phyloP scores from a whole-genome alignment of 768 basidiomycete genomes.

The Vararia minispora region DNA sequence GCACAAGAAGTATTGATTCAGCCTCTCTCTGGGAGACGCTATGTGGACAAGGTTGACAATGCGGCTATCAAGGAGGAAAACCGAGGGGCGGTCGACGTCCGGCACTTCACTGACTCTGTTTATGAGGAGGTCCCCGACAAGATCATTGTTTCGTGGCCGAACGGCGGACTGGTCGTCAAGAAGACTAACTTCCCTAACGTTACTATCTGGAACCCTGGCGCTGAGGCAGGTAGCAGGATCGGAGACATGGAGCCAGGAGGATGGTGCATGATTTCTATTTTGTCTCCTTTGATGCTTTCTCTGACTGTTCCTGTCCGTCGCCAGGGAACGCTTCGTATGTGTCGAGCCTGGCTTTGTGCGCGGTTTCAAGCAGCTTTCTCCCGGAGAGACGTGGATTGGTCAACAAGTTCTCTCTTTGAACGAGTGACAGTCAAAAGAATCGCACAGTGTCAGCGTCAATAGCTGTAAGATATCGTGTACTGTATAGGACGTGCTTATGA shows the following conservation, averaged over 20 bases:
- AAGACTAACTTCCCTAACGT: slow-evolving; percentile 58
- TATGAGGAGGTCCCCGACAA: slow-evolving; percentile 52
- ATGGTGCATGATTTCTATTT: slow-evolving; percentile 42
- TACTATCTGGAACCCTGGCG: slow-evolving; percentile 93
- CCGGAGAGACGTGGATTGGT: slow-evolving; percentile 67
- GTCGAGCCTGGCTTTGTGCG: slow-evolving; percentile 84
- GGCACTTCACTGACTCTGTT: slow-evolving; percentile 58
- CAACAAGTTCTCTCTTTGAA: slow-evolving; percentile 50
- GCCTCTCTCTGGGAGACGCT: slow-evolving; percentile 52
- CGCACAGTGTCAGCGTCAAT: too few species aligned
- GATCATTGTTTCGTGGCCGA: slow-evolving; percentile 52
- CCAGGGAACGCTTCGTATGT: slow-evolving; percentile 77
- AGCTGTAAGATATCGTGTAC: too few species aligned
- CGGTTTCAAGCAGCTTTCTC: slow-evolving; percentile 51
- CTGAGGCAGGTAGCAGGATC: slow-evolving; percentile 56
- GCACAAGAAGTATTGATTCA: slow-evolving; percentile 46
- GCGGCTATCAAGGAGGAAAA: slow-evolving; percentile 44
- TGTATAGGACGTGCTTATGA: too few species aligned
- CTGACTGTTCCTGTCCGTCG: not conserved
- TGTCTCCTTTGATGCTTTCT: slow-evolving; percentile 1
- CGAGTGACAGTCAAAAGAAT: not conserved
- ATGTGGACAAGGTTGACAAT: slow-evolving; percentile 73
- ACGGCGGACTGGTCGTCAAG: slow-evolving; percentile 41
- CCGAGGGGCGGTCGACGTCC: slow-evolving; percentile 57
- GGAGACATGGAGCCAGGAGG: slow-evolving; percentile 86